Base-by-base conservation (phyloP, 805 yeast genomes). In the Barnettozyma sucrosica region DNA sequence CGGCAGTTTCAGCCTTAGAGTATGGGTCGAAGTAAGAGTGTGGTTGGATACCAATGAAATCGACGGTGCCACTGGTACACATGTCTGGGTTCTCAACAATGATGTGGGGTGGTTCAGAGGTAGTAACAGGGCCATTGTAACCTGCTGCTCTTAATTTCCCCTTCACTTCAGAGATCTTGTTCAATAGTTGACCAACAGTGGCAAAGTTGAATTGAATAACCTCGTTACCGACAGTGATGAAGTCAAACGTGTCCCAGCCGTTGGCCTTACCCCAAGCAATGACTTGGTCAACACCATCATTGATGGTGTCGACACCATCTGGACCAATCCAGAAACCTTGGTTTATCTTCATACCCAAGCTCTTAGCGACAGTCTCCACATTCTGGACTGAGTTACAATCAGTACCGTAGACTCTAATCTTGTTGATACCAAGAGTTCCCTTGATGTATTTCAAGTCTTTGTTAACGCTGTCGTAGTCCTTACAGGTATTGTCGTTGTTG, bases 21-120 rank as follows among this genome's bases (percentile, higher is more conserved):
- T 66, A 66, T 5, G 75, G 58, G 63, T 89, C 85, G 64, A 89
- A 90, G 70, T 87, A 90, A 5, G 97, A 76, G 65, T 90, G 92
- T 23, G 95, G 80, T 65, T 90, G 89, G 56, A 89, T 77, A 52
- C 95, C 95, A 54, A 88, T 89, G 56, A 85, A 76, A 66, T 89
- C 97, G 55, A 89, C 78, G 13, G 68, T 86, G 6, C 88, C 56
- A 36, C 51, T 77, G 1, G 80, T 74, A 69, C 97, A 90, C 57
- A 90, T 74, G 9, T 65, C 66, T 4, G 96, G 87, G 62, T 85
- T 53, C 44, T 69, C 62, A 61, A 76, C 76, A 65, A 75, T 89
- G 18, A 81, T 67, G 13, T 77, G 84, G n/a, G 97, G 93, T 46
- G 96, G 95, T 65, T 90, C 97, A 48, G 96, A 79, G 18, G 96